Percentiles rank a stretch among this genome's conserved stretches.
Evolutionary conservation across 2,329 filamentous ascomycete genomes (phyloP).

Genomic region (Podosphaera leucotricha): DNA sequence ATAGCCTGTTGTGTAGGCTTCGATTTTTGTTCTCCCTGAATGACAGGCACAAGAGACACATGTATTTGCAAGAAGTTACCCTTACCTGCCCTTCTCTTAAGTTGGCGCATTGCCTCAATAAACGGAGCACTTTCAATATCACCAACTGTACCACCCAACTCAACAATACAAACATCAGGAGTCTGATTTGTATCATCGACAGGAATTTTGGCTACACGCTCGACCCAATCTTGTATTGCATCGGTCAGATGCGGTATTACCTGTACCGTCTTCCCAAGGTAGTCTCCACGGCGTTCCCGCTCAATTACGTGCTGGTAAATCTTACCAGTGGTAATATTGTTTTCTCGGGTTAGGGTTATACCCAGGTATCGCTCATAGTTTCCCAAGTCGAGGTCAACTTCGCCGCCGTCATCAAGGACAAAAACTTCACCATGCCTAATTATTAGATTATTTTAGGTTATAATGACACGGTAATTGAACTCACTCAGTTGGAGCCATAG

Average conservation of each 20-base stretch:
- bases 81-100: slow-evolving; percentile 46
- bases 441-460: slow-evolving; percentile 10
- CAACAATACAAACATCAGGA: slow-evolving; percentile 82
- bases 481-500: slow-evolving; percentile 37
- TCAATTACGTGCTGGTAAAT: slow-evolving; percentile 80
- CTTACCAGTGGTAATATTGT: slow-evolving; percentile 96
- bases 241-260: slow-evolving; percentile 84
- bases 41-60: slow-evolving; percentile 65
- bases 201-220: slow-evolving; percentile 60
- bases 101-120: slow-evolving; percentile 62
- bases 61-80: slow-evolving; percentile 74
- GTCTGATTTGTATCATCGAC: slow-evolving; percentile 64
- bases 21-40: slow-evolving; percentile 58
- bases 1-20: slow-evolving; percentile 92
- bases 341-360: slow-evolving; percentile 52
- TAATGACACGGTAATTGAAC: slow-evolving; percentile 5
- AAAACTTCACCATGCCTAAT: slow-evolving; percentile 67
- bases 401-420: slow-evolving; percentile 63
- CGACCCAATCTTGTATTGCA: slow-evolving; percentile 80
- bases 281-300: slow-evolving; percentile 30
- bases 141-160: slow-evolving; percentile 46
- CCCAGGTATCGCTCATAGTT: slow-evolving; percentile 66
- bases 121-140: slow-evolving; percentile 79
- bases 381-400: slow-evolving; percentile 50
- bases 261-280: slow-evolving; percentile 73